Base-by-base conservation (phyloP, 176 grass and related monocot species). In the Musa acuminata region DNA sequence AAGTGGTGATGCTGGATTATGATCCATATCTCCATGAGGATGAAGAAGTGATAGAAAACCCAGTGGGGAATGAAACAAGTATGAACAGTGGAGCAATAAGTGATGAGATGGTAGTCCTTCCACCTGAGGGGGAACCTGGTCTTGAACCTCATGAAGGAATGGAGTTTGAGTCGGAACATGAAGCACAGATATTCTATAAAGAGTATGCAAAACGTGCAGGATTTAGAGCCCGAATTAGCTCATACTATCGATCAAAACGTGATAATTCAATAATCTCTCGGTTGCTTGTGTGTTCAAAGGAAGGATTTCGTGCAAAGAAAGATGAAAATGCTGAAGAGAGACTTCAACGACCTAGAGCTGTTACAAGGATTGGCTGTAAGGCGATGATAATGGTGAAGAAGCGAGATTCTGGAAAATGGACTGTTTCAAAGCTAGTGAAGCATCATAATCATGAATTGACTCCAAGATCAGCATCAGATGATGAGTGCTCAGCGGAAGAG, bases 371-470 rank as follows among this genome's bases (percentile, higher is more conserved):
- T 35, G 89, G 89, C 13, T 92, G 89, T 77, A 92, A 92, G 72
- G 89, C 86, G 55, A 92, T 92, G 89, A 88, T 92, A 79, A 76
- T 84, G 79, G 89, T 92, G 63, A 92, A 92, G 77, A 92, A 86
- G 66, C 86, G 83, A 75, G 86, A 85, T 69, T 84, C 72, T 11
- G 83, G 72, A 16, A 71, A 75, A 49, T 92, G 89, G 89, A 8
- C n/a, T 50, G 86, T 92, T 11, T 88, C 89, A 71, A 92, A 86
- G 76, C 78, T 92, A 70, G 89, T 86, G 75, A 88, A 84, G 9
- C 68, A 77, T 2, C 89, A 92, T 55, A 92, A 92, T 75, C 89
- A 92, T 68, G 64, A 79, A 19, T 72, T 92, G 22, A 80, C 78
- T 52, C 83, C 81, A 59, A 55, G 72, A 43, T 59, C 53, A 70